Evolutionary conservation across 257 asterid genomes (phyloP), one percentile per base, ranked within the genome.

Genomic region (Salvia rosmarinus): DNA sequence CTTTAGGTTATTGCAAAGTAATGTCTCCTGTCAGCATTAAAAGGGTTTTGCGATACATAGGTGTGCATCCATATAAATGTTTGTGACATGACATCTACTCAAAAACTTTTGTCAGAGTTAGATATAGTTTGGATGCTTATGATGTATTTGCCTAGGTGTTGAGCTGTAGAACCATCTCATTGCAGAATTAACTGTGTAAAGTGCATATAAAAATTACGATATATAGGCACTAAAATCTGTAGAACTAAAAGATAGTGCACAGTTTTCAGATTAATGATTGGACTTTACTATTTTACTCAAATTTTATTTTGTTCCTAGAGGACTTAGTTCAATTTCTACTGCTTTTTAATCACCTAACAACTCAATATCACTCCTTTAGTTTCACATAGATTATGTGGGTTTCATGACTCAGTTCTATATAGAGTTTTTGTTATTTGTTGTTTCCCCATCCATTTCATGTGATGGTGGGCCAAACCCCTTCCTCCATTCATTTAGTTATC

Each of bases 1-100:
- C 61, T 59, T 47, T 67, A 32, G 23, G 55, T 52, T 68, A 51
- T 68, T 4, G 35, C 46, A 40, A 67, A 54, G 56, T 58, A 60
- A 13, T 56, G 40, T 32, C 71, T 64, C 70, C 20, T 65, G 40
- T 71, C 56, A 25, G 40, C 66, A 49, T 58, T 14, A 17, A 14
- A 54, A 12, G 17, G 30, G 49, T 11, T 59, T 44, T n/a, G n/a
- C 34, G 5, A 44, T 16, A 3, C 25, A 62, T 43, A 25, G 52
- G 54, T 70, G 52, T 69, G 75, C 61, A 23, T 19, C 30, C 40
- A n/a, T 32, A 57, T 64, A 8, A 40, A 13, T 19, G 42, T 50
- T 23, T 21, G 2, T 58, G 17, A 66, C 51, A 39, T 51, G n/a
- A n/a, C n/a, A n/a, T n/a, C n/a, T n/a, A n/a, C 11, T 52, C n/a